A percentile compares a stretch with the other conserved stretches of the same genome.
Evolutionary conservation across 345 rosid species (phyloP).

Genomic region (Ailanthus altissimus): DNA sequence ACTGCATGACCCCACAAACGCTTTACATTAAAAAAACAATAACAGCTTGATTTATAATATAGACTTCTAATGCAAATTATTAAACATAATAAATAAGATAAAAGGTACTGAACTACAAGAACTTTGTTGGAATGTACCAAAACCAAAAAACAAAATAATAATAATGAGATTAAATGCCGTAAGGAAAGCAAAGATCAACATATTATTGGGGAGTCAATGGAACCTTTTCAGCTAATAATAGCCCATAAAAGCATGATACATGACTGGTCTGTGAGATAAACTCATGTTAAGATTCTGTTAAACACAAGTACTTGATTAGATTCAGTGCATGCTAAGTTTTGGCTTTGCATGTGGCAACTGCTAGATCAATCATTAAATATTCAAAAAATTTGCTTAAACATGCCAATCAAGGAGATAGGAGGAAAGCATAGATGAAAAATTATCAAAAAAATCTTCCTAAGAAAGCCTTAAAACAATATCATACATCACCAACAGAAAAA

Average conservation of each 20-base stretch:
- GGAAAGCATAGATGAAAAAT: background rate
- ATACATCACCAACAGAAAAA: conserved; percentile 3
- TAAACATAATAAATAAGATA: background rate
- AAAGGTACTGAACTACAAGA: background rate
- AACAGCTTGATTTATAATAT: conserved; percentile 7
- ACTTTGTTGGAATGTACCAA: background rate
- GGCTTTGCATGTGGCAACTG: conserved; percentile 18
- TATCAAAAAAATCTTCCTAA: background rate
- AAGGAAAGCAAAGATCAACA: background rate
- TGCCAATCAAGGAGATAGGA: background rate
- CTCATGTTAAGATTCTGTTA: background rate
- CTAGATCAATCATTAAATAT: conserved; percentile 5
- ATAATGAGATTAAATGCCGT: background rate
- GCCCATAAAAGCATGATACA: conserved; percentile 4
- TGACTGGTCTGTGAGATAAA: conserved; percentile 23
- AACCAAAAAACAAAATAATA: conserved; percentile 1
- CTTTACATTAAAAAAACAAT: conserved; percentile 13
- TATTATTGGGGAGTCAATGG: background rate
- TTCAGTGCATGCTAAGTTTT: conserved; percentile 8
- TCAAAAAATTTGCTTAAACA: background rate
- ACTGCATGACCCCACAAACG: conserved; percentile 34
- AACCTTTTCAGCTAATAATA: conserved; percentile 1
- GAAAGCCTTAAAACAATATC: background rate
- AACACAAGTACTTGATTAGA: background rate
- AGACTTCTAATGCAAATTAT: background rate